Conservation (phyloP, 192 early-diverging fungal species). For the Dissophora ornata region DNA sequence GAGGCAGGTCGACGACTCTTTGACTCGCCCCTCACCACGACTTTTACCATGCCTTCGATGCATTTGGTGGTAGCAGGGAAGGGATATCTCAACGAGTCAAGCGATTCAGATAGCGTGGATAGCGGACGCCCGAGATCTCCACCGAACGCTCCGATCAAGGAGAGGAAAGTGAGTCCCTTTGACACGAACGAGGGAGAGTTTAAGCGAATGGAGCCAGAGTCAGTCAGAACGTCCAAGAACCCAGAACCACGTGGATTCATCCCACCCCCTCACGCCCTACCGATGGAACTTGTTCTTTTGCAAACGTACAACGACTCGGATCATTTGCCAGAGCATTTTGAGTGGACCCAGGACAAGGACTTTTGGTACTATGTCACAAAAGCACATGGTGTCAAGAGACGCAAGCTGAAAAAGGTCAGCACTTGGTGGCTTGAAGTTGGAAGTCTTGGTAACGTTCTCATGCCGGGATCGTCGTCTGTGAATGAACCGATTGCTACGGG, state of each 20-base stretch:
- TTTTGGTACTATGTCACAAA: slow-evolving; percentile 54
- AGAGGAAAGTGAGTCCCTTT: slow-evolving; percentile 30
- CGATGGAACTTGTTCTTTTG: slow-evolving; percentile 49
- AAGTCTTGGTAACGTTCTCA: slow-evolving; percentile 26
- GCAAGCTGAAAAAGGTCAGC: slow-evolving; percentile 53
- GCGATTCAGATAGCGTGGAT: no score
- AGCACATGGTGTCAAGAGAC: slow-evolving; percentile 44
- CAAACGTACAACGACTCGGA: slow-evolving; percentile 54
- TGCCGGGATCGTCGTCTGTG: slow-evolving; percentile 20
- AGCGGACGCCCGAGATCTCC: not conserved
- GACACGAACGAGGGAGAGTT: slow-evolving; percentile 37
- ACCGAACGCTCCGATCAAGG: no score
- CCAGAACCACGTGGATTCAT: slow-evolving; percentile 8
- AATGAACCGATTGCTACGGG: slow-evolving; percentile 42
- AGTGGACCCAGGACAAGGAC: slow-evolving; percentile 50
- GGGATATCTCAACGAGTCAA: no score
- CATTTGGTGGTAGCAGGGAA: no score
- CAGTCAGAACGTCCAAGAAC: not conserved
- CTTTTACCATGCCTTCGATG: slow-evolving; percentile 6
- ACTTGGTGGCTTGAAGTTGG: slow-evolving; percentile 52
- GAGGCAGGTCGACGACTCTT: not conserved
- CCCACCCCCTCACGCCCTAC: slow-evolving; percentile 44
- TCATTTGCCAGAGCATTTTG: slow-evolving; percentile 49
- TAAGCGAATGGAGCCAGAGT: slow-evolving; percentile 16
- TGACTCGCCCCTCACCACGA: slow-evolving; percentile 2